Percentiles rank a stretch among this genome's conserved stretches.
These are phyloP conservation scores for Microdochium paspali DNA, from an alignment of 2,329 filamentous ascomycete species.

Conservation along the genomic window DNA sequence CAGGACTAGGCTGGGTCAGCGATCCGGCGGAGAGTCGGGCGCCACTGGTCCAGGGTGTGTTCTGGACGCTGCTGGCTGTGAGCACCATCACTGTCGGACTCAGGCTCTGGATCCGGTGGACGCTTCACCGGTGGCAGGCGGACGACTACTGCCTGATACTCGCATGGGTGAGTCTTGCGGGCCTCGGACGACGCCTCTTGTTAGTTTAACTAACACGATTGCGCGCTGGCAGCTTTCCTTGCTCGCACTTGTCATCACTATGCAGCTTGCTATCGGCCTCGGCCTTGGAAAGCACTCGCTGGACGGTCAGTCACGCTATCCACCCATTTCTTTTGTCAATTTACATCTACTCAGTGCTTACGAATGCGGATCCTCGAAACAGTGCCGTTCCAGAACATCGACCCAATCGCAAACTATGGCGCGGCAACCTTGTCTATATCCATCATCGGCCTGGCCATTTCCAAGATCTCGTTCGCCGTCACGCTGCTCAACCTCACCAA, in stretches of 20 bases:
- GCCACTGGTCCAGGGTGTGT: background rate
- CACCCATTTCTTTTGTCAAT: no score
- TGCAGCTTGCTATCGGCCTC: no score
- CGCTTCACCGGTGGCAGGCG: constrained; percentile 3
- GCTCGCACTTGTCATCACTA: no score
- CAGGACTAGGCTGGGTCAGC: no score
- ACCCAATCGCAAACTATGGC: constrained; percentile 5
- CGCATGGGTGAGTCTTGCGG: constrained; percentile 10
- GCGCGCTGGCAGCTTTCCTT: no score
- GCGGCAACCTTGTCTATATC: background rate
- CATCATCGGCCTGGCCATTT: constrained; percentile 10
- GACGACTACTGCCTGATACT: constrained; percentile 11
- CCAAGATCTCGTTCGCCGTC: constrained; percentile 28
- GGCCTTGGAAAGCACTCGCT: no score
- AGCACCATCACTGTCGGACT: constrained; percentile 9
- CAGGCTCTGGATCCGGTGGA: constrained; percentile 8
- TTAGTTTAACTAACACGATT: no score
- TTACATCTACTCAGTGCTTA: no score
- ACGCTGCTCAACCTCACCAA: constrained; percentile 21
- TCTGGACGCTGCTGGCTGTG: constrained; percentile 9
- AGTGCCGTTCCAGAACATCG: constrained; percentile 7
- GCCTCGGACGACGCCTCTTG: no score
- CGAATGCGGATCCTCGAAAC: no score
- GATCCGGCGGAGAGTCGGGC: no score
- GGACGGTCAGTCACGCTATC: no score